phyloP scores from a whole-genome alignment of 78 protist species.

The Salpingoeca rosetta region DNA sequence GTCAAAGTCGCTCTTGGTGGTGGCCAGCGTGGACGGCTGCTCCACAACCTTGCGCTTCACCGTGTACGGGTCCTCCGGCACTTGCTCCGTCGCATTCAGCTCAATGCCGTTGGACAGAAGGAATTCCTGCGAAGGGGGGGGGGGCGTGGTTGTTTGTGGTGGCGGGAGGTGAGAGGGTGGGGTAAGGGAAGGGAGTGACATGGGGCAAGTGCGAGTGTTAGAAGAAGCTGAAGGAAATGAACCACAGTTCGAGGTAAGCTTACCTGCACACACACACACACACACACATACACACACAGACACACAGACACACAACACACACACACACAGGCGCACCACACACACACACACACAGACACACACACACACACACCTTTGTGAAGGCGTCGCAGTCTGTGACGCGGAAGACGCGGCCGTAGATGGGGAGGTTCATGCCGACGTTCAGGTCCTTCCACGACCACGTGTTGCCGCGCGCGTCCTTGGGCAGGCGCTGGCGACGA shows the following conservation, averaged over 20 bases:
- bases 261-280: too few relatives aligned
- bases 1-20: background rate
- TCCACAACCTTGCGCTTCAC: background rate
- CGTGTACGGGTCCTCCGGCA: background rate
- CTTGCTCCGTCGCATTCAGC: background rate
- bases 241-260: background rate
- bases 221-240: too few relatives aligned
- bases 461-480: background rate
- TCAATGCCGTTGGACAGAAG: background rate
- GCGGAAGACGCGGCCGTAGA: constrained; percentile 36
- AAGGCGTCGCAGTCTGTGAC: constrained; percentile 34
- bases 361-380: too few relatives aligned
- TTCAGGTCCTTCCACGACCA: constrained; percentile 24
- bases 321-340: too few relatives aligned
- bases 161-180: too few relatives aligned
- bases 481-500: constrained; percentile 14
- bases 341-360: too few relatives aligned
- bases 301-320: too few relatives aligned
- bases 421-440: constrained; percentile 30
- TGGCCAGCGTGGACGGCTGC: background rate
- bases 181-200: too few relatives aligned
- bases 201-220: too few relatives aligned
- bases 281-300: background rate
- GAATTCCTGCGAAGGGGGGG: background rate
- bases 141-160: too few relatives aligned